Base-by-base conservation (phyloP, 805 yeast genomes). In the Ogataea allantospora region DNA sequence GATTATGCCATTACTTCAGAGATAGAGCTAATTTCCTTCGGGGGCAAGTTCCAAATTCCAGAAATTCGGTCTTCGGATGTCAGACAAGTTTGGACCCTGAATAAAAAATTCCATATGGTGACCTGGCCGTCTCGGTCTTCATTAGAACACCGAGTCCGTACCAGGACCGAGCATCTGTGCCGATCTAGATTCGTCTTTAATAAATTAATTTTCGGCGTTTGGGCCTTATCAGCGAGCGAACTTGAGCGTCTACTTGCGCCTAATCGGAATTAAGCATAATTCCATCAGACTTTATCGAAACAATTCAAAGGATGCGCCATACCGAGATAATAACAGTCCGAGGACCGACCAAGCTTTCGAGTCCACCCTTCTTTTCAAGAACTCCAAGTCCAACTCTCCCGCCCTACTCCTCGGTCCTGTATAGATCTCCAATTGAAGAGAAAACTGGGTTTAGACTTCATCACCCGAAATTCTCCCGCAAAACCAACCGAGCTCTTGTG, bases 361-460 rank as follows among this genome's bases (percentile, higher is more conserved):
- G 42, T 23, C 46, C 47, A 17, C 25, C 40, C 10, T 33, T 18
- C 30, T 27, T 31, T 11, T 33, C 44, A 7, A 20, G 28, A 13
- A 28, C 45, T 24, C 31, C 43, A 11, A 38, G 38, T 20, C 40
- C 48, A 13, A 13, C 27, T 10, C 27, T 32, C 12, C 31, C 48
- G n/a, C 42, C 48, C 2, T 37, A 37, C 23, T 40, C 41, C 7
- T 31, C 45, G 5, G 26, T 33, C 14, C 13, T 41, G 16, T 39
- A 27, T 18, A 17, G 24, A 1, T 40, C 48, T 5, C 41, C 45
- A 5, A 13, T 40, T 3, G 48, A 44, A 5, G 48, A 44, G 14
- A 44, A 40, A 33, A 21, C 42, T 16, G 30, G 21, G 12, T 13
- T 26, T 28, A 16, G 39, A 23, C 9, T 12, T 19, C 12, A 25